phyloP scores from a whole-genome alignment of 495 filamentous ascomycete genomes.

The Choiromyces venosus region DNA sequence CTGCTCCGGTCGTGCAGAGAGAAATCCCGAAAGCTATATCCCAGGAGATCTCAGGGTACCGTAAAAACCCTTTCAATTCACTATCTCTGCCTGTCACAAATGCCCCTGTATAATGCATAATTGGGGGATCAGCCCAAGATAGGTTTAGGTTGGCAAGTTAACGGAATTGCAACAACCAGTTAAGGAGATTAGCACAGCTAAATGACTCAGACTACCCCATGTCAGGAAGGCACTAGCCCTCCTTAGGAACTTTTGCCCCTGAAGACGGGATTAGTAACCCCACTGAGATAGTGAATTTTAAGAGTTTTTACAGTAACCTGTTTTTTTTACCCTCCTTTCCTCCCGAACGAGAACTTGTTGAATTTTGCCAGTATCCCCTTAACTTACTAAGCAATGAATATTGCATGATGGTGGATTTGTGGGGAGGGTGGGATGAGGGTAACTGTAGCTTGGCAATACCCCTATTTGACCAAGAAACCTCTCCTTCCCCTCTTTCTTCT shows the following conservation, averaged over 20 bases:
- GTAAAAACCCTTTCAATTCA: not conserved
- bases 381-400: too few relatives aligned
- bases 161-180: not conserved
- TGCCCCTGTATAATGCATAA: not conserved
- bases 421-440: too few relatives aligned
- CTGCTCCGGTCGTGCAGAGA: not conserved
- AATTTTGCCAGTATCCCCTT: too few relatives aligned
- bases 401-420: too few relatives aligned
- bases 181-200: not conserved
- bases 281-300: not conserved
- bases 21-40: not conserved
- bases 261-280: not conserved
- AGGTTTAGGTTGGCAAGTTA: not conserved
- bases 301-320: too few relatives aligned
- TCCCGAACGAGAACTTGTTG: too few relatives aligned
- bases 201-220: not conserved
- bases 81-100: not conserved
- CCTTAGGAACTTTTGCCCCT: not conserved
- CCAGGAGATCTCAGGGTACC: not conserved
- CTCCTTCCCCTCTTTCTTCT: too few relatives aligned
- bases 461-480: too few relatives aligned
- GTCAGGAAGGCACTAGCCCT: not conserved
- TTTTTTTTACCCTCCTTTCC: too few relatives aligned
- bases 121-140: not conserved
- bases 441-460: too few relatives aligned